Evolutionary conservation across 805 yeast species (phyloP).

Genomic region (Lachancea kluyveri): DNA sequence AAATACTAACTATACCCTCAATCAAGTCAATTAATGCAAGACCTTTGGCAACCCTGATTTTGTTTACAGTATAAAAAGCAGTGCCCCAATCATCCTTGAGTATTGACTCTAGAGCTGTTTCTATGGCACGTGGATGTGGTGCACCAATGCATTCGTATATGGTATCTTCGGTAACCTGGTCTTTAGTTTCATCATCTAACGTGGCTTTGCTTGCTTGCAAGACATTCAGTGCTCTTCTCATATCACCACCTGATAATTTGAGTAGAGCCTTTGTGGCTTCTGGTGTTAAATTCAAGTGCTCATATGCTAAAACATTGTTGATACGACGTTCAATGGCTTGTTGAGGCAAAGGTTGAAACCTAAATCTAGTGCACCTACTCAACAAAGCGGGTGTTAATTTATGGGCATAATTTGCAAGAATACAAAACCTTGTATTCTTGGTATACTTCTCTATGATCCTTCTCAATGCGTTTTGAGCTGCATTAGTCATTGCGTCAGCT

Average conservation of each 20-base stretch:
- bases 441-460: constrained; percentile 85
- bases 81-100: constrained; percentile 86
- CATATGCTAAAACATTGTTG: constrained; percentile 61
- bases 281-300: constrained; percentile 49
- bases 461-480: constrained; percentile 78
- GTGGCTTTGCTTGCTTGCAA: constrained; percentile 92
- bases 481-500: constrained; percentile 91
- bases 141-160: constrained; percentile 94
- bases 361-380: constrained; percentile 90
- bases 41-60: constrained; percentile 67
- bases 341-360: constrained; percentile 76
- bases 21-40: constrained; percentile 84
- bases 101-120: constrained; percentile 66
- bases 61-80: constrained; percentile 58
- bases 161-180: constrained; percentile 62
- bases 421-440: constrained; percentile 91
- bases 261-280: constrained; percentile 65
- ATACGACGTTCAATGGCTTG: constrained; percentile 66
- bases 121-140: constrained; percentile 84
- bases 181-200: constrained; percentile 38
- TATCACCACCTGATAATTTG: constrained; percentile 82
- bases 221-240: constrained; percentile 92
- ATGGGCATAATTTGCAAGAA: constrained; percentile 92
- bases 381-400: constrained; percentile 91
- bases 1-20: constrained; percentile 64